A percentile compares a stretch with the other conserved stretches of the same genome.
Evolutionary conservation across 805 yeast genomes (phyloP).

Genomic region (Jamesozyma piceae): DNA sequence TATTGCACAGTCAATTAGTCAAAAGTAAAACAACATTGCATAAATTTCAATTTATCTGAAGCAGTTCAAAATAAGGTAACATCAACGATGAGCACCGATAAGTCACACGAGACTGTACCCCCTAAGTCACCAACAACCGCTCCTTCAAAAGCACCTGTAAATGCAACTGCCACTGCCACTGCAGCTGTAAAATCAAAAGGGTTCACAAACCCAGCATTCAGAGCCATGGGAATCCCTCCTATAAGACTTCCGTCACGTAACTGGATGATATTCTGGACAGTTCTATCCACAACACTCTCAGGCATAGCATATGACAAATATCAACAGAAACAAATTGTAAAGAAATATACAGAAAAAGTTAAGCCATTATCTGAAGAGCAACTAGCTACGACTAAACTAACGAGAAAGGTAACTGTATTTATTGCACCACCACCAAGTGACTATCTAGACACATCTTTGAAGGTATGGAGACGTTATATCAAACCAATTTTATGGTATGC

Average conservation of each 20-base stretch:
- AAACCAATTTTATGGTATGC: slow-evolving; percentile 81
- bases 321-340: slow-evolving; percentile 57
- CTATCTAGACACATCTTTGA: slow-evolving; percentile 62
- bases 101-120: background rate
- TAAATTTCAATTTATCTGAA: no score
- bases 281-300: slow-evolving; percentile 58
- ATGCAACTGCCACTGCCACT: no score
- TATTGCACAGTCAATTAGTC: no score
- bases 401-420: slow-evolving; percentile 72
- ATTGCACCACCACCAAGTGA: slow-evolving; percentile 98
- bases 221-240: slow-evolving; percentile 75
- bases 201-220: slow-evolving; percentile 38
- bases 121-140: background rate
- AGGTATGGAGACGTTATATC: slow-evolving; percentile 64
- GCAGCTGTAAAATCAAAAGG: no score
- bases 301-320: slow-evolving; percentile 71
- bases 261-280: slow-evolving; percentile 84
- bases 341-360: slow-evolving; percentile 55
- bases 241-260: slow-evolving; percentile 79
- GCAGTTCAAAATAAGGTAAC: no score
- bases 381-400: slow-evolving; percentile 40
- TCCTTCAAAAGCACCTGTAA: background rate
- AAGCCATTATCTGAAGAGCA: slow-evolving; percentile 42
- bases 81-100: background rate
- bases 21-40: no score